Percentiles rank a stretch among this genome's conserved stretches.
Evolutionary conservation across 2,329 filamentous ascomycete genomes (phyloP).

Genomic region (Pseudocercospora crystallina): DNA sequence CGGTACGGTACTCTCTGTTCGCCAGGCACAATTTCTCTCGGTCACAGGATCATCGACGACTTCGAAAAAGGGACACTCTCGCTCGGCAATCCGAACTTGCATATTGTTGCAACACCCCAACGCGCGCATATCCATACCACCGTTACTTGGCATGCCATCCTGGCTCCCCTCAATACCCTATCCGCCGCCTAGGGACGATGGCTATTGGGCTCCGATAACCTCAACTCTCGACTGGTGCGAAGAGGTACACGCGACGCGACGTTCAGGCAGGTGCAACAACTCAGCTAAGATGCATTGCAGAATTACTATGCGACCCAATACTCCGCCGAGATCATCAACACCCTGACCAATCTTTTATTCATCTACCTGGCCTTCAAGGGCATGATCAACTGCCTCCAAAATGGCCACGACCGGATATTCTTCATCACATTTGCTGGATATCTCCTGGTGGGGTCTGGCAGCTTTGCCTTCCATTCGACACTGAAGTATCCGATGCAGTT

Average conservation of each 20-base stretch:
- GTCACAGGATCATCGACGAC: background rate
- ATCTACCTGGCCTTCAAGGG: conserved; percentile 75
- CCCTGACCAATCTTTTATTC: conserved; percentile 79
- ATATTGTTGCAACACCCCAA: too few relatives aligned
- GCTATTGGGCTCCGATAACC: conserved; percentile 65
- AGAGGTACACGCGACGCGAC: conserved; percentile 54
- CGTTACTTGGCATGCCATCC: conserved; percentile 37
- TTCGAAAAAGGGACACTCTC: background rate
- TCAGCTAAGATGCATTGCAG: conserved; percentile 42
- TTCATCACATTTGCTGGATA: conserved; percentile 64
- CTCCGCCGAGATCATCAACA: conserved; percentile 75
- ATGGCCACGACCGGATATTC: conserved; percentile 76
- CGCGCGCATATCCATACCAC: background rate
- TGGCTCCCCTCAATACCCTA: conserved; percentile 34
- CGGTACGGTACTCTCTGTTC: too few relatives aligned
- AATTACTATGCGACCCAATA: conserved; percentile 76
- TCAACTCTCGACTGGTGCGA: conserved; percentile 78
- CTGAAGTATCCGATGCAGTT: conserved; percentile 71
- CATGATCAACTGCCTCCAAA: conserved; percentile 66
- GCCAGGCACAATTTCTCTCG: background rate
- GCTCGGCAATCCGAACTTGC: conserved; percentile 14
- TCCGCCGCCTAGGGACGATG: conserved; percentile 30
- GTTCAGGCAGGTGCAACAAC: background rate
- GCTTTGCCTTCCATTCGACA: conserved; percentile 64
- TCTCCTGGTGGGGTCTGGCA: conserved; percentile 60